These are phyloP conservation scores for Rhizophora apiculata DNA, from an alignment of 345 rosid genomes.

Conservation along the genomic window DNA sequence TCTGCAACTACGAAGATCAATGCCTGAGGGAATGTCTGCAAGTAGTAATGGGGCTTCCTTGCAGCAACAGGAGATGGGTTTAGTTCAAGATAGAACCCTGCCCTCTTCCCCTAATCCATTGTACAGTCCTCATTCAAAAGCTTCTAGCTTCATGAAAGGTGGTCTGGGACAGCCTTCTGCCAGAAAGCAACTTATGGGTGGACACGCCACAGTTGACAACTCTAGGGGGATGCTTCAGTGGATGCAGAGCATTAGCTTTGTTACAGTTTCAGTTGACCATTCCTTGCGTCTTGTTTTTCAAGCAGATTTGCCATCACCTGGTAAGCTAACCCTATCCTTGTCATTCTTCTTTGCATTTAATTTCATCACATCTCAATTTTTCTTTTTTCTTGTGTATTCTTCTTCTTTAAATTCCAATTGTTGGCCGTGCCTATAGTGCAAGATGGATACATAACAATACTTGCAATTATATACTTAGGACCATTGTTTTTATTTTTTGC, in stretches of 20 bases:
- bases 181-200: conserved; percentile 79
- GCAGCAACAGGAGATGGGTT: conserved; percentile 88
- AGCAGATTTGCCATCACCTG: conserved; percentile 70
- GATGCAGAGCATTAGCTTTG: conserved; percentile 95
- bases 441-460: too few species aligned
- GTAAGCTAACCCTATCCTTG: conserved; percentile 40
- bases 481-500: too few species aligned
- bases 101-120: conserved; percentile 82
- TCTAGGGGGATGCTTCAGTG: conserved; percentile 91
- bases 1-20: conserved; percentile 78
- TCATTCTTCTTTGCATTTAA: conserved; percentile 5
- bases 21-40: conserved; percentile 73
- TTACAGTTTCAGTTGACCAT: conserved; percentile 76
- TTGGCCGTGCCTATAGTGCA: too few species aligned
- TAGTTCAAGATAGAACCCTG: conserved; percentile 83
- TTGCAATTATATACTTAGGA: too few species aligned
- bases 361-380: neutral
- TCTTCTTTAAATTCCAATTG: neutral
- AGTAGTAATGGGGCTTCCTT: conserved; percentile 66
- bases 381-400: neutral
- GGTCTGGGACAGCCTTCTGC: conserved; percentile 68
- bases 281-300: conserved; percentile 72
- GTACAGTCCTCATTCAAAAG: conserved; percentile 77
- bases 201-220: conserved; percentile 58
- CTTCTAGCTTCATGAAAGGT: conserved; percentile 86